Conservation (phyloP, 2,329 filamentous ascomycete genomes). For the Myriosclerotinia scirpicola region DNA sequence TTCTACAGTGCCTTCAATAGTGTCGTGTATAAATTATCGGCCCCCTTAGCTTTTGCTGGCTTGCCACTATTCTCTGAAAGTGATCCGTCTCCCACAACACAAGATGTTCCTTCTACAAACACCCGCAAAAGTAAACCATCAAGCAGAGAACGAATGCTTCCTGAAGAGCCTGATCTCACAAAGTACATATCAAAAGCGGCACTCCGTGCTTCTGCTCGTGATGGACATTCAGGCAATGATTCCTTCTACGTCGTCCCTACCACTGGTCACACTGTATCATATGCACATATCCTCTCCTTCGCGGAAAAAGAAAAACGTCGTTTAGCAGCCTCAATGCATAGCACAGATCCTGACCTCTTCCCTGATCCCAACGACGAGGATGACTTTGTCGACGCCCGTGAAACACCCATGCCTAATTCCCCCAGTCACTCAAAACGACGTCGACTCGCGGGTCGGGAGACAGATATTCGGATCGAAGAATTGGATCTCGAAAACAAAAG, state of each 20-base stretch:
- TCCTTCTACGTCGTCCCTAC: conserved; percentile 96
- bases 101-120: conserved; percentile 43
- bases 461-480: conserved; percentile 67
- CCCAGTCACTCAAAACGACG: conserved; percentile 43
- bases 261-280: conserved; percentile 87
- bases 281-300: conserved; percentile 80
- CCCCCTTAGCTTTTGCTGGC: conserved; percentile 88
- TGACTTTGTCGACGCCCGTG: conserved; percentile 88
- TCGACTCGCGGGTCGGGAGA: conserved; percentile 38
- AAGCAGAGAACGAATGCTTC: conserved; percentile 38
- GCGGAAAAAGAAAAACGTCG: conserved; percentile 66
- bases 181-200: conserved; percentile 85
- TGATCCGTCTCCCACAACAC: conserved; percentile 41
- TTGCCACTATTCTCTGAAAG: conserved; percentile 67
- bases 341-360: conserved; percentile 40
- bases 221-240: conserved; percentile 61
- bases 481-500: conserved; percentile 84
- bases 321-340: conserved; percentile 52
- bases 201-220: conserved; percentile 72
- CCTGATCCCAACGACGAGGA: conserved; percentile 67
- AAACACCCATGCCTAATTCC: conserved; percentile 50
- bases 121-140: conserved; percentile 39
- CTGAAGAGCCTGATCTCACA: conserved; percentile 69
- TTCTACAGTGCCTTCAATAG: conserved; percentile 93
- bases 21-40: conserved; percentile 84